phyloP scores from a whole-genome alignment of 2,329 filamentous ascomycete species.

The Ophiostoma sp. region DNA sequence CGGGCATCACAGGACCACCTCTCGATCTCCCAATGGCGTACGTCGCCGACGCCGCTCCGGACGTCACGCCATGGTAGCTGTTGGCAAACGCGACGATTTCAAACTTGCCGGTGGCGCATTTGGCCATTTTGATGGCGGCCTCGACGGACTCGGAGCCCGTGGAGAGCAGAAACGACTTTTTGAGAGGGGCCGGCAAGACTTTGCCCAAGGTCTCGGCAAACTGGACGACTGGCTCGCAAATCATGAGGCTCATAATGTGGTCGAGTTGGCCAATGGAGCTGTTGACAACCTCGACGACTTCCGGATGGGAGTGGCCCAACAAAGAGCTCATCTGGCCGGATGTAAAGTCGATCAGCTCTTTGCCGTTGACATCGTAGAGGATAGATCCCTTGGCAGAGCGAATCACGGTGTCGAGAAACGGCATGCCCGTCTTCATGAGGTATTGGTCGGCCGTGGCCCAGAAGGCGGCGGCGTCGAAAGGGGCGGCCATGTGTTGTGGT shows the following conservation, averaged over 20 bases:
- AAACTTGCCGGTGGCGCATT: conserved; percentile 62
- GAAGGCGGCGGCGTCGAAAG: conserved; percentile 31
- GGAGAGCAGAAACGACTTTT: conserved; percentile 56
- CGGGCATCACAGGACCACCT: neutral
- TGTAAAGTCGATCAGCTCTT: neutral
- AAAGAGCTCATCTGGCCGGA: neutral
- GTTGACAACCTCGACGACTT: conserved; percentile 42
- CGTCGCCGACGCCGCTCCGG: conserved; percentile 52
- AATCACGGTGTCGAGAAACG: conserved; percentile 50
- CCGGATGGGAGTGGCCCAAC: neutral
- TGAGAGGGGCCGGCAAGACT: conserved; percentile 32
- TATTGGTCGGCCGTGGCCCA: conserved; percentile 43
- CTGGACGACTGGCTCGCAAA: conserved; percentile 54
- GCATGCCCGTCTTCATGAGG: conserved; percentile 46
- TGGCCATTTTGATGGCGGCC: conserved; percentile 53
- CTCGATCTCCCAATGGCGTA: conserved; percentile 41
- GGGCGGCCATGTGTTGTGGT: neutral
- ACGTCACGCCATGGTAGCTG: conserved; percentile 63
- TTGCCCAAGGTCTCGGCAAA: conserved; percentile 51
- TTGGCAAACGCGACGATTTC: conserved; percentile 61
- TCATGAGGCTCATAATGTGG: conserved; percentile 59
- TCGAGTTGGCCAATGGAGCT: conserved; percentile 52
- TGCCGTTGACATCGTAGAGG: neutral
- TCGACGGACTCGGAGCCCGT: conserved; percentile 26
- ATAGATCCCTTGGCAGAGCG: neutral